Conservation (phyloP, 352 stramenopile species). For the Phytophthora melonis region DNA sequence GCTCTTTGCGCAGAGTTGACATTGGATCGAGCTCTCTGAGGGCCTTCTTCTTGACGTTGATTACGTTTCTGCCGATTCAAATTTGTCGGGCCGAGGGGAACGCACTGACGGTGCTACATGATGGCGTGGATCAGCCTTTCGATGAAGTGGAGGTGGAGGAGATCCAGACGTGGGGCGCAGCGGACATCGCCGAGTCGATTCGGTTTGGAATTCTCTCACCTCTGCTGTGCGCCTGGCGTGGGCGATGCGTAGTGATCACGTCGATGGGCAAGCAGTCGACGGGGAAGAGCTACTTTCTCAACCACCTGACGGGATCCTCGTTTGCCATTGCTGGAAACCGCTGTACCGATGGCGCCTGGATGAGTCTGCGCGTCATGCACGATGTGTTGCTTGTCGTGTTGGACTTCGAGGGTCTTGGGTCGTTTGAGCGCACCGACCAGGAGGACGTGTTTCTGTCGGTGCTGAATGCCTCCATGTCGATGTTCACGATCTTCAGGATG, state of each 20-base stretch:
- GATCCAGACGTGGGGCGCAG: constrained; percentile 29
- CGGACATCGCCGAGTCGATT: constrained; percentile 60
- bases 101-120: constrained; percentile 55
- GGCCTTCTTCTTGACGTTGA: constrained; percentile 47
- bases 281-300: constrained; percentile 84
- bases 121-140: constrained; percentile 51
- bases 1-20: constrained; percentile 1
- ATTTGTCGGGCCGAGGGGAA: constrained; percentile 78
- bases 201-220: constrained; percentile 59
- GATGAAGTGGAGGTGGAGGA: constrained; percentile 28
- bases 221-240: constrained; percentile 49
- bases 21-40: constrained; percentile 28
- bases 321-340: constrained; percentile 73
- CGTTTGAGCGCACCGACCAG: constrained; percentile 78
- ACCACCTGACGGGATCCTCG: constrained; percentile 77
- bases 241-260: constrained; percentile 58
- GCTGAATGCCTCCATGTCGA: constrained; percentile 74
- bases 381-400: constrained; percentile 72
- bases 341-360: constrained; percentile 77
- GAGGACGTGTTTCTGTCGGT: constrained; percentile 83
- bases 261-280: constrained; percentile 83
- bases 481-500: constrained; percentile 80
- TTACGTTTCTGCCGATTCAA: constrained; percentile 79
- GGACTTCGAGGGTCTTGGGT: constrained; percentile 82
- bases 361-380: constrained; percentile 56